Conservation (phyloP, 2,329 filamentous ascomycete species). For the Neonectria magnoliae region DNA sequence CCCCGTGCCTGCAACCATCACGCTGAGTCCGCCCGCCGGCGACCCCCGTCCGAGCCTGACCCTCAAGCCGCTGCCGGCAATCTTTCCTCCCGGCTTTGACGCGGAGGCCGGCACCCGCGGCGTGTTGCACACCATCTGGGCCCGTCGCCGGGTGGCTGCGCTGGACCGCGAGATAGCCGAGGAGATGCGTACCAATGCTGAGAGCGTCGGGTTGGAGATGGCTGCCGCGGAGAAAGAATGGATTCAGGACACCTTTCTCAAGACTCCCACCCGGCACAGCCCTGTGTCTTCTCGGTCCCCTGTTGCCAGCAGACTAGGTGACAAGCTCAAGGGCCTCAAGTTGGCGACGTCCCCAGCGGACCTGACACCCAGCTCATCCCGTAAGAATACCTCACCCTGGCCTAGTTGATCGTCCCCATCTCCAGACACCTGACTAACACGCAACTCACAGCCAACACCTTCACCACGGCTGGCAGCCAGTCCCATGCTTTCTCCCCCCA, state of each 20-base stretch:
- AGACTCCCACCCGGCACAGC: slow-evolving; percentile 38
- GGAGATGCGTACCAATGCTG: slow-evolving; percentile 78
- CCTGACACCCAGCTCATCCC: slow-evolving; percentile 61
- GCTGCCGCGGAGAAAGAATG: slow-evolving; percentile 83
- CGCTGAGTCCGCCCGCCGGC: slow-evolving; percentile 60
- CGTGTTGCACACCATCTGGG: slow-evolving; percentile 91
- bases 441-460: slow-evolving; percentile 46
- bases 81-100: slow-evolving; percentile 82
- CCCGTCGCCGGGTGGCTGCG: slow-evolving; percentile 80
- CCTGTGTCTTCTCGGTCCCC: slow-evolving; percentile 72
- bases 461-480: slow-evolving; percentile 47
- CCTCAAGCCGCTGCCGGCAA: slow-evolving; percentile 85
- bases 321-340: slow-evolving; percentile 83
- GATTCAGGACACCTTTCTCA: slow-evolving; percentile 80
- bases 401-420: neutral
- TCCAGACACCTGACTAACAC: slow-evolving; percentile 29
- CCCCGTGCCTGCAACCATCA: slow-evolving; percentile 77
- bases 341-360: slow-evolving; percentile 78
- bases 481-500: slow-evolving; percentile 46
- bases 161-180: slow-evolving; percentile 79
- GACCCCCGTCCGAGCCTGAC: slow-evolving; percentile 53
- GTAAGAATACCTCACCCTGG: slow-evolving; percentile 52
- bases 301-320: slow-evolving; percentile 74
- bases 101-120: slow-evolving; percentile 78
- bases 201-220: slow-evolving; percentile 87